Evolutionary conservation across 768 basidiomycete species (phyloP).

Genomic region (Gelatoporia subvermispora): DNA sequence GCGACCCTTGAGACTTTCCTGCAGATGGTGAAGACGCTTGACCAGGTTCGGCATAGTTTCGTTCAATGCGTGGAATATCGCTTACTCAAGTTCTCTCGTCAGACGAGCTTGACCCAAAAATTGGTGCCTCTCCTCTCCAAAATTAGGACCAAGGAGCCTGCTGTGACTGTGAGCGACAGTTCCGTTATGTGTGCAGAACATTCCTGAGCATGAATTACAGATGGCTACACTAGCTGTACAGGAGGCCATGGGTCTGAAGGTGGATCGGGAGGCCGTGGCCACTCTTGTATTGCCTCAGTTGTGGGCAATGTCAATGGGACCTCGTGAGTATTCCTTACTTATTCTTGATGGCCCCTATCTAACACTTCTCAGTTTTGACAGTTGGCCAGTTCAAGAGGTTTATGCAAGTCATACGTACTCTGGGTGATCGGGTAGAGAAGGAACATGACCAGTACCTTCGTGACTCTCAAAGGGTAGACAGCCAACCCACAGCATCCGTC

Average conservation of each 20-base stretch:
- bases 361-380: conserved; percentile 55
- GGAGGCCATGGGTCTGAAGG: conserved; percentile 93
- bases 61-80: neutral
- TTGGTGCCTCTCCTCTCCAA: conserved; percentile 91
- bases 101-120: conserved; percentile 90
- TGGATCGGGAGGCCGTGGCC: conserved; percentile 81
- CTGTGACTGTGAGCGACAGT: conserved; percentile 70
- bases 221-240: conserved; percentile 88
- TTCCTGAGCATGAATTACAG: conserved; percentile 30
- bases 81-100: neutral
- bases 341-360: neutral
- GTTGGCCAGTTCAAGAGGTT: conserved; percentile 88
- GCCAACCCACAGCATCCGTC: conserved; percentile 50
- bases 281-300: conserved; percentile 55
- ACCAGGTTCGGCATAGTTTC: conserved; percentile 51
- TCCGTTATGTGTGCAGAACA: neutral
- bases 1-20: conserved; percentile 80
- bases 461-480: conserved; percentile 88
- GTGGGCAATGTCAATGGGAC: conserved; percentile 98
- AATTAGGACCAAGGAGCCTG: conserved; percentile 93
- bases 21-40: conserved; percentile 83
- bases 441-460: conserved; percentile 92
- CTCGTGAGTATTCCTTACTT: conserved; percentile 47
- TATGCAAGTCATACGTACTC: conserved; percentile 76
- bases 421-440: conserved; percentile 82